These are phyloP conservation scores for Coniochaeta pulveracea DNA, from an alignment of 2,329 filamentous ascomycete species.

Conservation along the genomic window DNA sequence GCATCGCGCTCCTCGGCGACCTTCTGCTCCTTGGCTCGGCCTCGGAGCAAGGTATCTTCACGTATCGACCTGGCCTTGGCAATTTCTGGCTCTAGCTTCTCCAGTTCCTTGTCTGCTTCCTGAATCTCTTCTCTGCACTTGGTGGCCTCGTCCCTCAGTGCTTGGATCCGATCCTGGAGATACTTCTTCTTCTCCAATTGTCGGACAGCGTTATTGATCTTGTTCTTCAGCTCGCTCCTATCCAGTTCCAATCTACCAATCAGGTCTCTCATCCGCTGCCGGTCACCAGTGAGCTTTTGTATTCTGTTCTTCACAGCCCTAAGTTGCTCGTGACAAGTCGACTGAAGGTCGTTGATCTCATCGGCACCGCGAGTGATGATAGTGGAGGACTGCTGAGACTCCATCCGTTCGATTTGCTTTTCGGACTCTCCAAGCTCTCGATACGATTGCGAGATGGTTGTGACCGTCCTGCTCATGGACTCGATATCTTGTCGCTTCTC, in stretches of 20 bases:
- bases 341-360: constrained; percentile 71
- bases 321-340: constrained; percentile 54
- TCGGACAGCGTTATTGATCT: constrained; percentile 57
- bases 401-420: constrained; percentile 62
- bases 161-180: constrained; percentile 59
- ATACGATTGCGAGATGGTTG: constrained; percentile 61
- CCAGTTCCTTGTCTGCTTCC: constrained; percentile 60
- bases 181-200: constrained; percentile 73
- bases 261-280: constrained; percentile 57
- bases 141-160: constrained; percentile 55
- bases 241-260: constrained; percentile 67
- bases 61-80: constrained; percentile 63
- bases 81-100: constrained; percentile 64
- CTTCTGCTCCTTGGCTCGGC: constrained; percentile 60
- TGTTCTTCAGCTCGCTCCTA: constrained; percentile 61
- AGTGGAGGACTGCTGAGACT: constrained; percentile 57
- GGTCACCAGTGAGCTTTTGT: constrained; percentile 54
- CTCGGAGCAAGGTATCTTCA: constrained; percentile 64
- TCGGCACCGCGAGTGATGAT: constrained; percentile 60
- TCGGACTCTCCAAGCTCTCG: constrained; percentile 62
- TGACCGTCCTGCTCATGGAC: constrained; percentile 62
- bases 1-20: constrained; percentile 60
- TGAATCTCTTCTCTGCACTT: constrained; percentile 62
- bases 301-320: constrained; percentile 52
- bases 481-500: constrained; percentile 46